Percentiles rank a stretch among this genome's conserved stretches.
phyloP scores from a whole-genome alignment of 768 basidiomycete species.

The Leccinellum luteum region DNA sequence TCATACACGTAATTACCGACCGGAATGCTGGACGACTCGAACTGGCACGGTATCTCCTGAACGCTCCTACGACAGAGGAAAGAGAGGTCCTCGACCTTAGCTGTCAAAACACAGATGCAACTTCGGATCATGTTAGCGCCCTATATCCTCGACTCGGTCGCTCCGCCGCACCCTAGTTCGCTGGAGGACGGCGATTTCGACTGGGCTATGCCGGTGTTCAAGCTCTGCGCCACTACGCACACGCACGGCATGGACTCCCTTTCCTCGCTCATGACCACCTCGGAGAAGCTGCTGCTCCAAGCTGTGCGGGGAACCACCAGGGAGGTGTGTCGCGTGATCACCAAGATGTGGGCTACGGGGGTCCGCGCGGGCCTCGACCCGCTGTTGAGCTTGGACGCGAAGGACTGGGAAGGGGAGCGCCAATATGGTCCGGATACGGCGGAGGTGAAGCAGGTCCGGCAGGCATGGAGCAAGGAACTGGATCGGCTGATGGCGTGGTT shows the following conservation, averaged over 20 bases:
- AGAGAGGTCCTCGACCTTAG: conserved; percentile 1
- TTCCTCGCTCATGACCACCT: conserved; percentile 18
- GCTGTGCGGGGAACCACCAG: conserved; percentile 33
- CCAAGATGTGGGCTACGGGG: conserved; percentile 47
- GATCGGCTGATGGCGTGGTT: conserved; percentile 45
- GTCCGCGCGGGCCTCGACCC: conserved; percentile 16
- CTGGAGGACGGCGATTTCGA: background rate
- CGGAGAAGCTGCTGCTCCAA: conserved; percentile 27
- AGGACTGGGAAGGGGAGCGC: background rate
- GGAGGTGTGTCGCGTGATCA: conserved; percentile 46
- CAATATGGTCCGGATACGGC: background rate
- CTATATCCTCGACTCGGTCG: conserved; percentile 19
- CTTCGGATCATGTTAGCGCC: conserved; percentile 24
- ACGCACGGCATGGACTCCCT: conserved; percentile 10
- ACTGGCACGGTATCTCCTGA: conserved; percentile 21
- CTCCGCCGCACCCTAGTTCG: background rate
- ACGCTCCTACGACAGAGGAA: conserved; percentile 1
- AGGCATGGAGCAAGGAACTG: conserved; percentile 35
- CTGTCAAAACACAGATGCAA: conserved; percentile 17
- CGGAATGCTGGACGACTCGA: conserved; percentile 34
- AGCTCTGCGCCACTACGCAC: conserved; percentile 29
- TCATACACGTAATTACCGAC: conserved; percentile 28
- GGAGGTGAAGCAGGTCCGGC: conserved; percentile 8
- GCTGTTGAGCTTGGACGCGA: conserved; percentile 4
- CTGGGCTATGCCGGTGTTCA: conserved; percentile 33